A percentile compares a stretch with the other conserved stretches of the same genome.
phyloP scores from a whole-genome alignment of 495 filamentous ascomycete genomes.

The Talaromyces wortmannii region DNA sequence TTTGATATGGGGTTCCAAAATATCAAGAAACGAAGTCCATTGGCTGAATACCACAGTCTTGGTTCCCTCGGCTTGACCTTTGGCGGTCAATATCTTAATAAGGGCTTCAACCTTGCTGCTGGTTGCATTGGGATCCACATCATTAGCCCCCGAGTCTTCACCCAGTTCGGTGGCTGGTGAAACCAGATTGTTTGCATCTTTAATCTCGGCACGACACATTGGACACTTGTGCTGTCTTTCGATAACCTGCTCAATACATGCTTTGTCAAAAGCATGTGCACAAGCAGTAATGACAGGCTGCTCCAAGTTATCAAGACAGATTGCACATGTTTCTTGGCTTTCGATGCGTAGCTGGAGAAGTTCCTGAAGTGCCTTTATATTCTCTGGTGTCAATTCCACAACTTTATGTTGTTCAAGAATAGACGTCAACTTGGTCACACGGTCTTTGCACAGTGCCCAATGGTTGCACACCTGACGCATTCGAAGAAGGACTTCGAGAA shows the following conservation, averaged over 20 bases:
- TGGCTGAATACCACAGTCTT: conserved; percentile 92
- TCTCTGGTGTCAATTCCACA: conserved; percentile 68
- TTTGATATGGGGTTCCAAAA: conserved; percentile 66
- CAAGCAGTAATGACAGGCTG: conserved; percentile 83
- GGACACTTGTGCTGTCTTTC: conserved; percentile 78
- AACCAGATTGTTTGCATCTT: conserved; percentile 53
- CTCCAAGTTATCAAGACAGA: conserved; percentile 71
- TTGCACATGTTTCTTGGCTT: conserved; percentile 73
- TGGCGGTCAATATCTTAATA: conserved; percentile 68
- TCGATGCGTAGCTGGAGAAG: conserved; percentile 76
- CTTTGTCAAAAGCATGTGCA: conserved; percentile 72
- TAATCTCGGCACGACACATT: conserved; percentile 73
- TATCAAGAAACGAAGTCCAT: conserved; percentile 84
- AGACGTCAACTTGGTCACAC: conserved; percentile 61
- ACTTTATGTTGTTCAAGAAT: conserved; percentile 52
- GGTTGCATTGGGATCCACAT: conserved; percentile 50
- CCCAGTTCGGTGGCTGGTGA: conserved; percentile 50
- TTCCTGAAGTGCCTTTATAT: conserved; percentile 64
- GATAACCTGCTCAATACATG: conserved; percentile 74
- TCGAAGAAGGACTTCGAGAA: conserved; percentile 78
- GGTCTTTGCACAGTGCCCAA: conserved; percentile 71
- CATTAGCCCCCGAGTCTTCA: conserved; percentile 39
- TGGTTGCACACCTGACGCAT: conserved; percentile 86
- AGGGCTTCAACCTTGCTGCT: conserved; percentile 84
- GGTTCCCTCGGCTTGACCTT: conserved; percentile 55